These are phyloP conservation scores for Prunus dulcis DNA, from an alignment of 306 rosid species.

Conservation along the genomic window DNA sequence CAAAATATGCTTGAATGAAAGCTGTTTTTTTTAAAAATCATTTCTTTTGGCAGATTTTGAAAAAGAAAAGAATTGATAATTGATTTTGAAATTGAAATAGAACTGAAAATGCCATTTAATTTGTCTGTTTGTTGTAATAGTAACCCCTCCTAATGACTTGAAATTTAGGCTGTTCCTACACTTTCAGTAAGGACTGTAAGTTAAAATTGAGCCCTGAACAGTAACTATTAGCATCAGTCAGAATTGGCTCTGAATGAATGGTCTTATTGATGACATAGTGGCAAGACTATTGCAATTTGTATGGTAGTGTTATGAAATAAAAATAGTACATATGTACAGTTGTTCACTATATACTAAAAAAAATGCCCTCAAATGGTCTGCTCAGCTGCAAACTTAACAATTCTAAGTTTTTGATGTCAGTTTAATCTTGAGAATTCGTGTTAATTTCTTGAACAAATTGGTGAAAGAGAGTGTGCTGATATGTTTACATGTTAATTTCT, in stretches of 20 bases:
- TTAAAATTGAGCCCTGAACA: not conserved
- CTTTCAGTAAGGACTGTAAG: not conserved
- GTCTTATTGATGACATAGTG: not conserved
- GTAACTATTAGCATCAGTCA: not conserved
- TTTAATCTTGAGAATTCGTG: not conserved
- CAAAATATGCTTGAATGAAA: conserved; percentile 17
- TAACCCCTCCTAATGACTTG: too few relatives aligned
- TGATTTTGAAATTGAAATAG: too few relatives aligned
- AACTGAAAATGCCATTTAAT: too few relatives aligned
- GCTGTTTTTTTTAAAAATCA: too few relatives aligned
- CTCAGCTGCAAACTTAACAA: not conserved
- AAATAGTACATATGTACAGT: too few relatives aligned
- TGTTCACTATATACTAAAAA: not conserved
- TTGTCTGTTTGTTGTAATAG: too few relatives aligned
- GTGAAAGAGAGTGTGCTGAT: not conserved
- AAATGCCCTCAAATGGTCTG: not conserved
- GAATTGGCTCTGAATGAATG: not conserved
- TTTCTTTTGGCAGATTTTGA: too few relatives aligned
- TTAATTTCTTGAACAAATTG: not conserved
- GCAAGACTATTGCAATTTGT: not conserved
- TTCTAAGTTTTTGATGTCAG: not conserved
- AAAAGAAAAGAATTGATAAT: too few relatives aligned
- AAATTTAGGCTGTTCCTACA: too few relatives aligned
- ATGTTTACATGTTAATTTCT: not conserved
- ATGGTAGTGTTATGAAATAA: too few relatives aligned